phyloP scores from a whole-genome alignment of 495 filamentous ascomycete genomes.

The Xylaria curta region DNA sequence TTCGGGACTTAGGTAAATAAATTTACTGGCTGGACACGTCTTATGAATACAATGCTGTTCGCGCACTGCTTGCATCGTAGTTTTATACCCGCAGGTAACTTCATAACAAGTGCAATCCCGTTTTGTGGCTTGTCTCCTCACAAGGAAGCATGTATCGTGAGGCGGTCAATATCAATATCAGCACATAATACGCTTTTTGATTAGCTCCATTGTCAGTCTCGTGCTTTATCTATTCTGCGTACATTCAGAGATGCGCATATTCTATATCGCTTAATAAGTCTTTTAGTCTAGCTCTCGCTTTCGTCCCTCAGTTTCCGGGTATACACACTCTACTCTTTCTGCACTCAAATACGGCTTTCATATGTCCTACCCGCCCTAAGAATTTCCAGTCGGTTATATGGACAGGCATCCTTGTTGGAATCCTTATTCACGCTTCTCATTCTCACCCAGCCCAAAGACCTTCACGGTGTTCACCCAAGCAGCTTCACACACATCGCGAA shows the following conservation, averaged over 20 bases:
- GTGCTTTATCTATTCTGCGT: neutral
- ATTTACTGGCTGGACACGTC: neutral
- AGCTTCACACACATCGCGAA: slow-evolving; percentile 84
- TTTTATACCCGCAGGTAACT: too few species aligned
- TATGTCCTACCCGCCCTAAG: neutral
- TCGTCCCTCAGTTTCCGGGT: too few species aligned
- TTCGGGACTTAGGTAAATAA: neutral
- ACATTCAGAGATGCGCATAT: neutral
- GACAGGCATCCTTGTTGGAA: neutral
- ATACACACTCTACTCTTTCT: neutral
- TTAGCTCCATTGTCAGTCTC: neutral
- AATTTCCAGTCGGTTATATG: neutral
- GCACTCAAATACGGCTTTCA: neutral
- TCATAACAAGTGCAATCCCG: too few species aligned
- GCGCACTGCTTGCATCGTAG: too few species aligned
- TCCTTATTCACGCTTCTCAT: neutral
- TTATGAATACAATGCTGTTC: neutral
- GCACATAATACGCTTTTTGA: too few species aligned
- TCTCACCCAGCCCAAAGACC: slow-evolving; percentile 77
- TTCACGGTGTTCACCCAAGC: slow-evolving; percentile 83
- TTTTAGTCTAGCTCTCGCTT: neutral
- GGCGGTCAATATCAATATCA: too few species aligned
- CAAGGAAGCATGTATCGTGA: too few species aligned
- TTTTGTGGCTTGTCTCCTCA: too few species aligned
- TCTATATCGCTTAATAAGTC: neutral